phyloP scores from a whole-genome alignment of 805 yeast genomes.

The Kodamaea kaohsiungensis region DNA sequence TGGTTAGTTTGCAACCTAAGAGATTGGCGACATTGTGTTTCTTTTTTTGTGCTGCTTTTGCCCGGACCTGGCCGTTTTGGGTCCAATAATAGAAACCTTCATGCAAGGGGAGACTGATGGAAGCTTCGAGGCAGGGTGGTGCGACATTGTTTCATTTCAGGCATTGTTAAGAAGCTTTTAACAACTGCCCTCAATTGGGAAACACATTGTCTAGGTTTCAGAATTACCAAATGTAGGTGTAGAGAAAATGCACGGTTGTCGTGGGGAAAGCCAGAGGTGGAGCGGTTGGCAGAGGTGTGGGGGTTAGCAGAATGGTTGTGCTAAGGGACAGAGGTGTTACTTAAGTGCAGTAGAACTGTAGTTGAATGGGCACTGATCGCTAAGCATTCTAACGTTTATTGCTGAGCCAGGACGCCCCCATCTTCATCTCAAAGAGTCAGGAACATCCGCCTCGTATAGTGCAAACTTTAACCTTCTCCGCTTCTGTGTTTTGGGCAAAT shows the following conservation, averaged over 20 bases:
- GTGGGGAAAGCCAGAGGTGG: not conserved
- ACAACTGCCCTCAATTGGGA: not conserved
- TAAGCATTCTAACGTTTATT: too few species aligned
- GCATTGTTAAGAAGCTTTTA: not conserved
- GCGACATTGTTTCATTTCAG: not conserved
- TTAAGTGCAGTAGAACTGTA: too few species aligned
- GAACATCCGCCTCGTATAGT: not conserved
- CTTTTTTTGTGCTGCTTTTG: not conserved
- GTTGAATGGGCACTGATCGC: too few species aligned
- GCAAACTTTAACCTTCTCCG: not conserved
- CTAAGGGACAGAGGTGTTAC: too few species aligned
- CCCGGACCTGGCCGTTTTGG: not conserved
- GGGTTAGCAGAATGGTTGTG: too few species aligned
- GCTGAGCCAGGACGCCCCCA: not conserved
- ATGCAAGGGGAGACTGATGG: not conserved
- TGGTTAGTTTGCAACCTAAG: not conserved
- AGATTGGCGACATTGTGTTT: not conserved
- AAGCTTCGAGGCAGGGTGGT: not conserved
- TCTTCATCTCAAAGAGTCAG: not conserved
- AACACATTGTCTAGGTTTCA: not conserved
- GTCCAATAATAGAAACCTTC: not conserved
- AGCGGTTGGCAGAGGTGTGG: not conserved
- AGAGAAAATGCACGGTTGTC: not conserved
- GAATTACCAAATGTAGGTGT: not conserved
- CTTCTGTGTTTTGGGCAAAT: not conserved